Evolutionary conservation across 83 land plant genomes (phyloP).

Genomic region (Picea abies): DNA sequence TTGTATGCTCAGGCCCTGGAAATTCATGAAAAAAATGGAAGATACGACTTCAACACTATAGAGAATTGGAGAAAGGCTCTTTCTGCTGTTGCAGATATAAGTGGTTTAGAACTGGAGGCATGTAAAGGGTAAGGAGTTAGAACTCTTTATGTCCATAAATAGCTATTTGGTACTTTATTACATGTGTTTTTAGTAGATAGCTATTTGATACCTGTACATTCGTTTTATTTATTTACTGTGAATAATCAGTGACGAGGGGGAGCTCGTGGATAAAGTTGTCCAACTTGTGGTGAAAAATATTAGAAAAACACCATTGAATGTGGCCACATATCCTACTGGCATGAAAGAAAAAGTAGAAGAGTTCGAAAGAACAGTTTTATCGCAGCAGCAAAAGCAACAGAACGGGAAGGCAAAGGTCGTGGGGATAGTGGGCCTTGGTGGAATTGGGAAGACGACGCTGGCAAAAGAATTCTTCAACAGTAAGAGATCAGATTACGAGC

Average conservation of each 20-base stretch:
- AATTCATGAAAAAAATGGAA: background rate
- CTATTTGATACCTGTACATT: background rate
- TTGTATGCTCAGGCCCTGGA: background rate
- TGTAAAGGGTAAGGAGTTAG: background rate
- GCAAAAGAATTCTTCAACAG: constrained; percentile 2
- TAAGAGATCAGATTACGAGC: background rate
- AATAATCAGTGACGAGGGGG: background rate
- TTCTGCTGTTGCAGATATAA: background rate
- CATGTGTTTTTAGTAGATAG: background rate
- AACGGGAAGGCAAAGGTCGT: background rate
- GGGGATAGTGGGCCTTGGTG: background rate
- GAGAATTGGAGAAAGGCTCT: background rate
- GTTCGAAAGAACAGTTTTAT: background rate
- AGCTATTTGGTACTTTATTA: background rate
- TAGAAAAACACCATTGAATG: background rate
- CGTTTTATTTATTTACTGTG: background rate
- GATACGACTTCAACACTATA: background rate
- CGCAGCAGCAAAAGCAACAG: background rate
- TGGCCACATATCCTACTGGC: background rate
- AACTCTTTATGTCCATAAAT: no score
- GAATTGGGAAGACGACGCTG: background rate
- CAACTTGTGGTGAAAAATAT: background rate
- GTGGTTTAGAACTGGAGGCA: background rate
- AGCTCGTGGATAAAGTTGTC: background rate
- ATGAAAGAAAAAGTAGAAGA: background rate